phyloP scores from a whole-genome alignment of 768 basidiomycete species.

The Macrocybe gigantea region DNA sequence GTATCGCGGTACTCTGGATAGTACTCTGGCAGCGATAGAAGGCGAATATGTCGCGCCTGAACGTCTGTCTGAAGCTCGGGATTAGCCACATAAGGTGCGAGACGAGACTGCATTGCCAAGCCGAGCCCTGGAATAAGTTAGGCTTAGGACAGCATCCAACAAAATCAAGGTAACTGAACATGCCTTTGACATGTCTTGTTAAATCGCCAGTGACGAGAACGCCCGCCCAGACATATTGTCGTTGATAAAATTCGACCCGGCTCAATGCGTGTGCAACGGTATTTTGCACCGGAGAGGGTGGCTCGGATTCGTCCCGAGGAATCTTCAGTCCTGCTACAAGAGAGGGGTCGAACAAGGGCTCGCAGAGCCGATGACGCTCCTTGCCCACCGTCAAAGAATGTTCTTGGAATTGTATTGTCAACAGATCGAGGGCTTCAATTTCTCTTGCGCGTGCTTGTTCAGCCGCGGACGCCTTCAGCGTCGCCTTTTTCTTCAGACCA shows the following conservation, averaged over 20 bases:
- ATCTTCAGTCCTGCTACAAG: constrained; percentile 28
- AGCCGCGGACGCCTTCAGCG: constrained; percentile 66
- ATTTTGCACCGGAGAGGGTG: constrained; percentile 52
- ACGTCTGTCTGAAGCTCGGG: constrained; percentile 65
- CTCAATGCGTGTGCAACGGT: constrained; percentile 60
- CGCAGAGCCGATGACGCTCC: constrained; percentile 87
- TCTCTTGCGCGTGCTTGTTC: constrained; percentile 78
- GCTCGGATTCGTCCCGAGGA: constrained; percentile 16
- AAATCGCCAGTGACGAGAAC: constrained; percentile 79
- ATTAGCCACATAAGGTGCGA: constrained; percentile 55
- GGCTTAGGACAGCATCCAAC: background rate
- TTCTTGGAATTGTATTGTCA: constrained; percentile 68
- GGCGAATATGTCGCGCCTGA: constrained; percentile 60
- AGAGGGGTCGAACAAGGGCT: constrained; percentile 77
- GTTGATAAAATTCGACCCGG: constrained; percentile 55
- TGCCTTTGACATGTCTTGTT: constrained; percentile 67
- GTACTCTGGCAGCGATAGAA: constrained; percentile 76
- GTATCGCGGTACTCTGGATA: constrained; percentile 87
- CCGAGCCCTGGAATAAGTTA: constrained; percentile 43
- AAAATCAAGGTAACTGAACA: constrained; percentile 8
- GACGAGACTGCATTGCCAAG: constrained; percentile 63
- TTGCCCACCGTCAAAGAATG: constrained; percentile 73
- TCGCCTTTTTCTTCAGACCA: constrained; percentile 73
- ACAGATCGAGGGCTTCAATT: constrained; percentile 80
- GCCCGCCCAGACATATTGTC: constrained; percentile 73